These are phyloP conservation scores for Poa annua DNA, from an alignment of 176 grass and related monocot species.

Conservation along the genomic window DNA sequence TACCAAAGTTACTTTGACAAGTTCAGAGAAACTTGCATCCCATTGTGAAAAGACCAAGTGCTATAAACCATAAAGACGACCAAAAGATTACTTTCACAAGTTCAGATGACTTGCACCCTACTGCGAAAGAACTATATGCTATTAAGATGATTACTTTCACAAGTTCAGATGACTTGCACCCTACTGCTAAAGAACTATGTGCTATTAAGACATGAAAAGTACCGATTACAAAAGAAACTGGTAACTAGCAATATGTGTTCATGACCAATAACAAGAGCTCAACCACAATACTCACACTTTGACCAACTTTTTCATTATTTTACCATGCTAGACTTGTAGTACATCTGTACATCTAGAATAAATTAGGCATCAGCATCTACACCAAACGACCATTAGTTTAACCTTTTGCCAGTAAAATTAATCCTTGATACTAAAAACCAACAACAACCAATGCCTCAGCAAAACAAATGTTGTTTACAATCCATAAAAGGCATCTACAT, in stretches of 20 bases:
- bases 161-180: conserved; percentile 24
- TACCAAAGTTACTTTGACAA: conserved; percentile 28
- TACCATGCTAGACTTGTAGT: conserved; percentile 4
- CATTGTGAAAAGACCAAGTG: conserved; percentile 27
- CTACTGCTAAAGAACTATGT: conserved; percentile 11
- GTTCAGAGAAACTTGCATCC: conserved; percentile 36
- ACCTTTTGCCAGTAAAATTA: conserved; percentile 13
- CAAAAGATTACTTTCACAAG: conserved; percentile 9
- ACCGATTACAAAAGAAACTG: conserved; percentile 7
- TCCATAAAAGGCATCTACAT: conserved; percentile 14
- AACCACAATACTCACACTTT: conserved; percentile 21
- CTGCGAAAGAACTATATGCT: conserved; percentile 3
- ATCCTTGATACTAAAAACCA: not conserved
- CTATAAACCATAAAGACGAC: not conserved
- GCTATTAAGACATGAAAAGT: conserved; percentile 30
- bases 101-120: conserved; percentile 26
- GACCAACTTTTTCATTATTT: conserved; percentile 30
- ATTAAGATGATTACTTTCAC: conserved; percentile 37
- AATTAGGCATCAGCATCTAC: conserved; percentile 31
- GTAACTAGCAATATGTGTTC: not conserved
- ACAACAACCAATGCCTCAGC: conserved; percentile 10
- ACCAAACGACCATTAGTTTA: not conserved
- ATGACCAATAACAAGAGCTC: conserved; percentile 3
- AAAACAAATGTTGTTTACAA: conserved; percentile 26
- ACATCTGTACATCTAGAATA: conserved; percentile 34